Conservation (phyloP, 495 filamentous ascomycete genomes). For the Oleoguttula mirabilis region DNA sequence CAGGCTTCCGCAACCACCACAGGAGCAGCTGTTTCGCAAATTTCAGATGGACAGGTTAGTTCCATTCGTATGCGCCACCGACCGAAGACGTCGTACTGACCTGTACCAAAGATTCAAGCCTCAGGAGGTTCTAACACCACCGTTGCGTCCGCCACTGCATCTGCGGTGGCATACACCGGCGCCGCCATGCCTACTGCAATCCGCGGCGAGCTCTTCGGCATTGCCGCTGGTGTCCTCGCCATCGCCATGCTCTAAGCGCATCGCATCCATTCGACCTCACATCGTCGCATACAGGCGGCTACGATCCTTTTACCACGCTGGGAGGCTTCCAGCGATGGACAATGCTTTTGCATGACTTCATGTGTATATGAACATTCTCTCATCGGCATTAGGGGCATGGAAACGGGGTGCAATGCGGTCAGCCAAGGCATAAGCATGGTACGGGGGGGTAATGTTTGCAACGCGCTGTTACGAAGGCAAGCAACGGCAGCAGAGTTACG, state of each 20-base stretch:
- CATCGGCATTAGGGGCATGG: too few relatives aligned
- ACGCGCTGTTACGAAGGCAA: too few relatives aligned
- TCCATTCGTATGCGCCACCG: too few relatives aligned
- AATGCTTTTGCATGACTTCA: constrained; percentile 8
- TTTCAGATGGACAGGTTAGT: constrained; percentile 18
- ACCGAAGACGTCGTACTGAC: too few relatives aligned
- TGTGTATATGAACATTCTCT: constrained; percentile 12
- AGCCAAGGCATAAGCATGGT: too few relatives aligned
- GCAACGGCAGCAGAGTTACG: too few relatives aligned
- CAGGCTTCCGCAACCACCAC: constrained; percentile 7
- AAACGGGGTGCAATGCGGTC: too few relatives aligned
- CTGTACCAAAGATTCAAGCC: too few relatives aligned
- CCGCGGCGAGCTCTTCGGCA: constrained; percentile 16
- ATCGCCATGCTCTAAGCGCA: constrained; percentile 19
- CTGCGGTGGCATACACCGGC: constrained; percentile 9
- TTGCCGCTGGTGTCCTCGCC: constrained; percentile 19
- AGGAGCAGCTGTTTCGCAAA: constrained; percentile 22
- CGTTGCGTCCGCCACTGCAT: constrained; percentile 1
- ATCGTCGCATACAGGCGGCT: not conserved
- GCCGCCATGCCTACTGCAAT: constrained; percentile 15
- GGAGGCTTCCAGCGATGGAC: not conserved
- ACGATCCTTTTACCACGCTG: constrained; percentile 4
- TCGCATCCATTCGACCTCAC: not conserved
- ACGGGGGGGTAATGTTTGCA: too few relatives aligned
- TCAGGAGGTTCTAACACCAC: constrained; percentile 9